Evolutionary conservation across 2,329 filamentous ascomycete genomes (phyloP).

Genomic region (Epichloe gansuensis): DNA sequence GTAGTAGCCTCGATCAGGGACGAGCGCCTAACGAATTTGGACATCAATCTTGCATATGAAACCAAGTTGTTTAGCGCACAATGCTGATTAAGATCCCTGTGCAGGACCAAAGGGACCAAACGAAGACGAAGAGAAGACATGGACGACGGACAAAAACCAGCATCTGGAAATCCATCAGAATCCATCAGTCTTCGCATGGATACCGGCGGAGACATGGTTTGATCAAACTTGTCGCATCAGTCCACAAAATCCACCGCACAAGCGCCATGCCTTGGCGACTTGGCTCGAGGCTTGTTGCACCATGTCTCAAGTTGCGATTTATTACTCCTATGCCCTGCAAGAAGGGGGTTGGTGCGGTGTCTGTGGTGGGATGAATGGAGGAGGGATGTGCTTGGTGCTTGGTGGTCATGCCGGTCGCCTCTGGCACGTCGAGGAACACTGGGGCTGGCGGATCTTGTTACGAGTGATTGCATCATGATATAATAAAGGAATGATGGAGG

Average conservation of each 20-base stretch:
- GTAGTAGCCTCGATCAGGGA: background rate
- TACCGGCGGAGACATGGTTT: background rate
- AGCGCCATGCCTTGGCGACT: background rate
- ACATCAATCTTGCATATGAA: slow-evolving; percentile 4
- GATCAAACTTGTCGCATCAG: background rate
- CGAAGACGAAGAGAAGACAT: background rate
- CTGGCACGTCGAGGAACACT: background rate
- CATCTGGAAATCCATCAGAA: too few relatives aligned
- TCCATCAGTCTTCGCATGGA: background rate
- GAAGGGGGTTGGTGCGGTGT: background rate
- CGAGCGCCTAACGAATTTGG: background rate
- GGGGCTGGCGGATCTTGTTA: background rate
- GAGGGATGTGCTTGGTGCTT: background rate
- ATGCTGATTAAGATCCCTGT: background rate
- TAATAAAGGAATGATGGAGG: background rate
- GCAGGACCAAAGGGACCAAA: background rate
- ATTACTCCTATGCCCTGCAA: background rate
- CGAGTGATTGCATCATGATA: background rate
- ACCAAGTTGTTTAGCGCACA: background rate
- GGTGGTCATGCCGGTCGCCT: background rate
- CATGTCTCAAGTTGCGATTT: background rate
- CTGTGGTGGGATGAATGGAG: background rate
- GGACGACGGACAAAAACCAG: too few relatives aligned
- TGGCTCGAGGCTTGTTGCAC: background rate
- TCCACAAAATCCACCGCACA: background rate